Base-by-base conservation (phyloP, 257 asterid genomes). In the Verbascum thapsus region DNA sequence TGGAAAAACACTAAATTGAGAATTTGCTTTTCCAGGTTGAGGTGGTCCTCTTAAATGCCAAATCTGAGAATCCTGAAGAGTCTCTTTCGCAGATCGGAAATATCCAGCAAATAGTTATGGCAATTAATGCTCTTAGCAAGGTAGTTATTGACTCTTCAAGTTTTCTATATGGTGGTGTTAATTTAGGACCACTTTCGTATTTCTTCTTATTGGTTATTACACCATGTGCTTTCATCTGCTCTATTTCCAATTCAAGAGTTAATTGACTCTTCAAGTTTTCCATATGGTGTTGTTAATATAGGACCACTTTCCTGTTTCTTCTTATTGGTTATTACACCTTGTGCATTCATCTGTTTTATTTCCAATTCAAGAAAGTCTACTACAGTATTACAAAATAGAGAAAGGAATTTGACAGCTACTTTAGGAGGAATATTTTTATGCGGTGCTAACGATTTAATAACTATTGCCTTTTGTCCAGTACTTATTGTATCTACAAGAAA, bases 71-170 rank as follows among this genome's bases (percentile, higher is more conserved):
- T 70, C 59, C 73, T 2, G 92, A 79, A 63, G 90, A 71, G 71
- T 76, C 89, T 69, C 72, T 81, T 6, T 69, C 63, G 30, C 85
- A 76, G 78, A 81, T 90, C 65, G 79, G 73, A 52, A 83, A 69
- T 62, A 72, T 90, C 68, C 95, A 82, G 78, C 96, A 82, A 67
- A 83, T 76, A 51, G 72, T 94, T 62, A 85, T 85, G 95, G 96
- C 98, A 75, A 88, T 94, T 61, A 94, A 83, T 80, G 91, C 99
- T 64, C 90, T 94, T 63, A 94, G 99, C 95, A 94, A 94, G 99
- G 99, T 94, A 20, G 32, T 57, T 17, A 48, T 71, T 49, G 9
- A 8, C 40, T 37, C 51, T 67, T 30, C 43, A 58, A 58, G 48
- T 62, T 69, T 61, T 56, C 68, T 44, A 32, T 53, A 38, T 51